Conservation (phyloP, 2,329 filamentous ascomycete species). For the Aspergillus oerlinghausenensis region DNA sequence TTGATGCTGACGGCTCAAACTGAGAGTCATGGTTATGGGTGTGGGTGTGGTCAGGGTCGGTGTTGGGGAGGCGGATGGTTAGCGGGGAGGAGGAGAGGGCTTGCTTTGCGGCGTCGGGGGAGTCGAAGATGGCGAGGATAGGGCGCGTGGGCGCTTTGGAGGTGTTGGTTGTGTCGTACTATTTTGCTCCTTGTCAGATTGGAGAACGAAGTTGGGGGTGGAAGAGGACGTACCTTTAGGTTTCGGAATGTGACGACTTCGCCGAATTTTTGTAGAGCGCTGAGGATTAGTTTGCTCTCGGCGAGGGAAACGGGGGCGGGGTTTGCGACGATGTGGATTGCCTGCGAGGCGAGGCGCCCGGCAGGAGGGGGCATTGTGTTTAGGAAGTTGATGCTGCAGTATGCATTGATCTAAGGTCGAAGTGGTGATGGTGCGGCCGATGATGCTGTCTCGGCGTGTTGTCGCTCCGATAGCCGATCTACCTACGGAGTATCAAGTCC, state of each 20-base stretch:
- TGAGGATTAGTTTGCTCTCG: constrained; percentile 33
- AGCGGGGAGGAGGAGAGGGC: constrained; percentile 33
- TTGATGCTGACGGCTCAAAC: background rate
- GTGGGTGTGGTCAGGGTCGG: background rate
- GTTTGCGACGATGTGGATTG: constrained; percentile 29
- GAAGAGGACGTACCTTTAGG: constrained; percentile 23
- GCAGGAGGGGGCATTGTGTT: constrained; percentile 12
- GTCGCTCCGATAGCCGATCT: background rate
- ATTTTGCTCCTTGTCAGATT: background rate
- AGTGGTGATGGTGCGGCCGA: background rate
- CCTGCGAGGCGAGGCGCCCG: constrained; percentile 15
- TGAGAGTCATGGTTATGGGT: background rate
- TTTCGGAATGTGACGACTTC: constrained; percentile 38
- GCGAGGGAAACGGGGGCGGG: constrained; percentile 26
- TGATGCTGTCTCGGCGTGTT: background rate
- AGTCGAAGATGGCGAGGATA: constrained; percentile 35
- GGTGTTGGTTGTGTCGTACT: constrained; percentile 28
- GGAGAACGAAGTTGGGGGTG: background rate
- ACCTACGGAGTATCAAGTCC: background rate
- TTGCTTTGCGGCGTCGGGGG: constrained; percentile 27
- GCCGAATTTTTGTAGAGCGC: constrained; percentile 38
- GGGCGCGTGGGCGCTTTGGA: constrained; percentile 15
- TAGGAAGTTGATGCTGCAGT: background rate
- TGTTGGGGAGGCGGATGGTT: constrained; percentile 16
- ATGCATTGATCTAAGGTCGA: constrained; percentile 3